phyloP scores from a whole-genome alignment of 1,284 basidiomycete genomes.

The Sporisorium iseilematis-ciliati region DNA sequence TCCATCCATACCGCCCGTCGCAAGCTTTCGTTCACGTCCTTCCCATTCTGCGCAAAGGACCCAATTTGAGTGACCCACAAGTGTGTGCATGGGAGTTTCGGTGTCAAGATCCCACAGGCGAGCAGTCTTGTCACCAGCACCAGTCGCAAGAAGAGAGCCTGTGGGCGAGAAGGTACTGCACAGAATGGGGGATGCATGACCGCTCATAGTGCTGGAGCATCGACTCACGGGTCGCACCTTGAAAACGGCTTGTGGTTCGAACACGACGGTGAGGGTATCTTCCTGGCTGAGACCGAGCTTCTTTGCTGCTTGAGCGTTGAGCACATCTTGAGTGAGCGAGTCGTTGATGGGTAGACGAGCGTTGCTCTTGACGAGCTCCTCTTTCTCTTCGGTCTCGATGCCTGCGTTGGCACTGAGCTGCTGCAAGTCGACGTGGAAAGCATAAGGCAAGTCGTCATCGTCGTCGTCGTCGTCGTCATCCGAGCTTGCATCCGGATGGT shows the following conservation, averaged over 20 bases:
- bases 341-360: conserved; percentile 60
- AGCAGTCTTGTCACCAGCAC: conserved; percentile 92
- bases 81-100: conserved; percentile 88
- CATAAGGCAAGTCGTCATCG: conserved; percentile 68
- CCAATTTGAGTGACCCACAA: conserved; percentile 93
- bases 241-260: conserved; percentile 89
- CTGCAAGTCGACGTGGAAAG: conserved; percentile 64
- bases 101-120: conserved; percentile 94
- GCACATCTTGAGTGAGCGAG: conserved; percentile 60
- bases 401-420: conserved; percentile 32
- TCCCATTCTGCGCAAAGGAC: conserved; percentile 98
- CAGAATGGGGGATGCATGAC: conserved; percentile 89
- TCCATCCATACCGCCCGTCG: conserved; percentile 75
- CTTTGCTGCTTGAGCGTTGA: conserved; percentile 54
- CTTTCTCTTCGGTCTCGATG: conserved; percentile 13
- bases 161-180: conserved; percentile 96
- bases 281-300: conserved; percentile 65
- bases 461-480: conserved; percentile 65
- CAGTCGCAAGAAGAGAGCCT: conserved; percentile 88
- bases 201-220: conserved; percentile 88
- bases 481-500: conserved; percentile 41
- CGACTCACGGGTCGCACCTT: conserved; percentile 90
- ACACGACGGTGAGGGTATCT: conserved; percentile 66
- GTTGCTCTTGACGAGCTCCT: conserved; percentile 48
- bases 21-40: conserved; percentile 86